Evolutionary conservation across 176 grass and related monocot genomes (phyloP), one percentile per base, ranked within the genome.

Genomic region (Hordeum marinum): DNA sequence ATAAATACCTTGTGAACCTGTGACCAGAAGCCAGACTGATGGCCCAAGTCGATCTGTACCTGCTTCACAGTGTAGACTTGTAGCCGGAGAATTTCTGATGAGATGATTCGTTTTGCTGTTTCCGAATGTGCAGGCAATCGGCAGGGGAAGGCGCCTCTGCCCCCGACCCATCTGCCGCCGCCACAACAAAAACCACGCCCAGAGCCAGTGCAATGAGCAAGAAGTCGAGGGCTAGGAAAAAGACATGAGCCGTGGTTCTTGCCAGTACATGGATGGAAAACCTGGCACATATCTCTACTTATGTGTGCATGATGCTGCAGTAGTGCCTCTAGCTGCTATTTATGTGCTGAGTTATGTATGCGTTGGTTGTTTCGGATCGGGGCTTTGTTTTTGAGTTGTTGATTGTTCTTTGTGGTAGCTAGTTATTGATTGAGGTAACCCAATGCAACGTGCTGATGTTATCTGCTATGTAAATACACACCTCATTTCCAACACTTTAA

Each of bases 151-250:
- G 43, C 18, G 27, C 15, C 43, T 50, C 71, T 71, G 68, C 37
- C 40, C 68, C 21, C 1, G 21, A 6, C 12, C 21, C 37, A 71
- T 71, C 21, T 25, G 37, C 68, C 10, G 11, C 36, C 0, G 5
- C 17, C 39, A 70, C 36, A 40, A 12, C 37, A 11, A 42, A 42
- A 42, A 41, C 68, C 24, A 25, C 71, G 50, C 43, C 71, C 25
- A 74, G 43, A 74, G 71, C 42, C 42, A 74, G 42, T 27, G 71
- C 71, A 72, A 72, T 40, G 48, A 74, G 71, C 71, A 74, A 74
- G 71, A 74, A 74, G 34, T 70, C 36, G 27, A 74, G 42, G 14
- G 71, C 71, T 50, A 74, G 71, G 71, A 74, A 74, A 74, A 74
- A 42, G 43, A 26, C 71, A 48, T 74, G 71, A 74, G 24, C 7